Evolutionary conservation across 805 yeast genomes (phyloP).

Genomic region (Blastobotrys terrestris): DNA sequence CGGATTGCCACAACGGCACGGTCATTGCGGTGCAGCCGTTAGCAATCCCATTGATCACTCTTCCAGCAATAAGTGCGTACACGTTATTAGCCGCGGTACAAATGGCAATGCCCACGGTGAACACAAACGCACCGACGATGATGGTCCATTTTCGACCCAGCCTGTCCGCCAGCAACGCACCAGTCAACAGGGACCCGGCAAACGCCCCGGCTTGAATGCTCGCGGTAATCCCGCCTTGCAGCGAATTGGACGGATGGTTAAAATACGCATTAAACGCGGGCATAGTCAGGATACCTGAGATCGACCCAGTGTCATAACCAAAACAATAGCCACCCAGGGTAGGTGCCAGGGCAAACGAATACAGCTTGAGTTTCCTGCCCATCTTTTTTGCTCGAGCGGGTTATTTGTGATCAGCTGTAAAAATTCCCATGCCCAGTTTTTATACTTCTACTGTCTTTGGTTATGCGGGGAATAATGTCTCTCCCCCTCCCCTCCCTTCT

Average conservation of each 20-base stretch:
- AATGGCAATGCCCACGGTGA: slow-evolving; percentile 52
- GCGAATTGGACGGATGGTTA: slow-evolving; percentile 42
- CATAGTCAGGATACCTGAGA: slow-evolving; percentile 58
- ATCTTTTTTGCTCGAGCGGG: slow-evolving; percentile 1
- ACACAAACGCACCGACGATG: slow-evolving; percentile 48
- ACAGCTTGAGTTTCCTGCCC: slow-evolving; percentile 10
- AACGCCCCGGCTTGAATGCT: slow-evolving; percentile 62
- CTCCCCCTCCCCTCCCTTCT: too few relatives aligned
- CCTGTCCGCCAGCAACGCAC: slow-evolving; percentile 52
- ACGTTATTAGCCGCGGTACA: slow-evolving; percentile 45
- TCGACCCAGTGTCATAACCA: slow-evolving; percentile 64
- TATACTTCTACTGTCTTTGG: background rate
- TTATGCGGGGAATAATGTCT: background rate
- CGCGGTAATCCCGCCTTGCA: slow-evolving; percentile 59
- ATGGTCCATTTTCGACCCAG: slow-evolving; percentile 62
- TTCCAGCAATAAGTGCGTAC: slow-evolving; percentile 66
- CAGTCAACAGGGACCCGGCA: slow-evolving; percentile 33
- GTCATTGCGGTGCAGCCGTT: slow-evolving; percentile 71
- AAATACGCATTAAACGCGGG: slow-evolving; percentile 44
- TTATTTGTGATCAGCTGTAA: background rate
- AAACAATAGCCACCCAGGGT: slow-evolving; percentile 28
- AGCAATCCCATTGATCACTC: slow-evolving; percentile 67
- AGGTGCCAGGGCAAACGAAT: slow-evolving; percentile 15
- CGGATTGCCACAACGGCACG: slow-evolving; percentile 76
- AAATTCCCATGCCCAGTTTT: background rate